Evolutionary conservation across 768 basidiomycete genomes (phyloP).

Genomic region (Dioszegia crocea): DNA sequence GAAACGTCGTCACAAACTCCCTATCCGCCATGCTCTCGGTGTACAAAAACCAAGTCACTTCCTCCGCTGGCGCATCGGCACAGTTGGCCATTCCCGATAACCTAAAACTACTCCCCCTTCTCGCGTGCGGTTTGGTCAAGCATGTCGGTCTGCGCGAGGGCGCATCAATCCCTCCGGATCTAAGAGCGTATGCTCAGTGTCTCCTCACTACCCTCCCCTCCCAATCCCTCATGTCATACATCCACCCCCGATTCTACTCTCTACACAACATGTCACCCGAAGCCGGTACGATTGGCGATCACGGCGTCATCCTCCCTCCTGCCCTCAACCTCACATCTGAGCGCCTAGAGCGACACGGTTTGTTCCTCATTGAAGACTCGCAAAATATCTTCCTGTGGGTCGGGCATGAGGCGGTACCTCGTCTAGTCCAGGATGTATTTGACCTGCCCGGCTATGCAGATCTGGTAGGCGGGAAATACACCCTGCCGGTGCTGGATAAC

Average conservation of each 20-base stretch:
- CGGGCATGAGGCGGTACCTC: slow-evolving; percentile 96
- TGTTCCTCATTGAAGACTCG: slow-evolving; percentile 94
- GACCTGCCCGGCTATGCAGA: slow-evolving; percentile 81
- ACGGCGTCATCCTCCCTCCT: slow-evolving; percentile 69
- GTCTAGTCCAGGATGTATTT: slow-evolving; percentile 90
- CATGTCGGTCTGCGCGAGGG: slow-evolving; percentile 95
- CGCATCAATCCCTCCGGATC: slow-evolving; percentile 92
- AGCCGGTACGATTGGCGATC: slow-evolving; percentile 85
- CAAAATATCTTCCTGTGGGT: slow-evolving; percentile 98
- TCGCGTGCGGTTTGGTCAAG: slow-evolving; percentile 86
- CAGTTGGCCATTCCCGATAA: slow-evolving; percentile 90
- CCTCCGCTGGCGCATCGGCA: slow-evolving; percentile 85
- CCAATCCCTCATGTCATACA: slow-evolving; percentile 84
- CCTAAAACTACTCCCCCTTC: slow-evolving; percentile 85
- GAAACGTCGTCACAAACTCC: slow-evolving; percentile 77
- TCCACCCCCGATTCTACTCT: slow-evolving; percentile 92
- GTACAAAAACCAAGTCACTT: slow-evolving; percentile 95
- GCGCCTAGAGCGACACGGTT: slow-evolving; percentile 85
- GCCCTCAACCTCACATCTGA: slow-evolving; percentile 90
- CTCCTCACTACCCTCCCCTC: slow-evolving; percentile 85
- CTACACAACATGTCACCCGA: slow-evolving; percentile 83
- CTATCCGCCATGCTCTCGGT: slow-evolving; percentile 76
- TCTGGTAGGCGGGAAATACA: slow-evolving; percentile 88
- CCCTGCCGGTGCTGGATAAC: slow-evolving; percentile 85
- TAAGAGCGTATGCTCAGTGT: slow-evolving; percentile 90